Conservation (phyloP, 495 filamentous ascomycete species). For the Penicillium riverlandense region DNA sequence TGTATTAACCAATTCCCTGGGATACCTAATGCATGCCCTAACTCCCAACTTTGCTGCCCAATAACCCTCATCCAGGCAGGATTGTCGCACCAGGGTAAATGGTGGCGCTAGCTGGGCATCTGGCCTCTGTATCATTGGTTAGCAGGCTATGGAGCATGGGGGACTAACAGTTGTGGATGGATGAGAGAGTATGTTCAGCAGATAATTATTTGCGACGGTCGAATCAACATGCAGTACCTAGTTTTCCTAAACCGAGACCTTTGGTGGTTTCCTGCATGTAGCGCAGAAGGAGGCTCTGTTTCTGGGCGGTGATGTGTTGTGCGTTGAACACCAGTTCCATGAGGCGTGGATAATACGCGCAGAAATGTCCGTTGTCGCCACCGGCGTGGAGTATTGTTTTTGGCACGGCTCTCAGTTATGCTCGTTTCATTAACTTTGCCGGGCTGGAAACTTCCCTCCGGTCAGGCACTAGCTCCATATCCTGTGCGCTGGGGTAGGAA, state of each 20-base stretch:
- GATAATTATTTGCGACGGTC: too few relatives aligned
- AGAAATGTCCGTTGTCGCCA: slow-evolving; percentile 11
- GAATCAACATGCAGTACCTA: too few relatives aligned
- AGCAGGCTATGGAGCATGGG: too few relatives aligned
- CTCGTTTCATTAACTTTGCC: slow-evolving; percentile 5
- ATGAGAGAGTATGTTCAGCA: too few relatives aligned
- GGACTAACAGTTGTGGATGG: too few relatives aligned
- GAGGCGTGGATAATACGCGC: slow-evolving; percentile 1
- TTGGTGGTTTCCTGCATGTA: too few relatives aligned
- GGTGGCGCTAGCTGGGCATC: slow-evolving; percentile 1
- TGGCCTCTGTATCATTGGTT: too few relatives aligned
- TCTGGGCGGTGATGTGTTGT: too few relatives aligned
- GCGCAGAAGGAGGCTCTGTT: too few relatives aligned
- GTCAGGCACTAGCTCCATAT: slow-evolving; percentile 18
- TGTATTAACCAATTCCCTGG: too few relatives aligned
- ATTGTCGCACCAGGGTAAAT: slow-evolving; percentile 8
- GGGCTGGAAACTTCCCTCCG: slow-evolving; percentile 6
- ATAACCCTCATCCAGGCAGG: slow-evolving; percentile 5
- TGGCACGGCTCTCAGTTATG: slow-evolving; percentile 17
- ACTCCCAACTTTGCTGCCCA: slow-evolving; percentile 35
- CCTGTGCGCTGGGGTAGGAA: slow-evolving; percentile 3
- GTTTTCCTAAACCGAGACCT: too few relatives aligned
- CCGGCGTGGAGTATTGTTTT: slow-evolving; percentile 8
- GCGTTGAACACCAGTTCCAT: neutral
- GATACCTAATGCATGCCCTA: slow-evolving; percentile 4